These are phyloP conservation scores for Glycyrrhiza uralensis DNA, from an alignment of 306 rosid genomes.

Conservation along the genomic window DNA sequence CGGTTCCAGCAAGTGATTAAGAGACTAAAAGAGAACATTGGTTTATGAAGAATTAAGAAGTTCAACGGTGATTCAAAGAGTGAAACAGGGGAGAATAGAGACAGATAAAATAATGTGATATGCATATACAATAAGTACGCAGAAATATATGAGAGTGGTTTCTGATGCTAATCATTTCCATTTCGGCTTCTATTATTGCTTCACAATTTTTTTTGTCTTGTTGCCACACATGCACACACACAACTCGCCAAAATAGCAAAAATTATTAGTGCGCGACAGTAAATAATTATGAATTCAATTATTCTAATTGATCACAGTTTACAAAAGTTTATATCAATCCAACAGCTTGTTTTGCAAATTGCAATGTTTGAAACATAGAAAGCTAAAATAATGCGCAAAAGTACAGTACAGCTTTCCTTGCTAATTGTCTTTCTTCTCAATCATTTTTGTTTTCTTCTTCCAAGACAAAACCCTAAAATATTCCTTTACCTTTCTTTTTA, in stretches of 20 bases:
- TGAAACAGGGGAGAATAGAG: background rate
- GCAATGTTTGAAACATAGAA: background rate
- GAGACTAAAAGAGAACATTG: too few relatives aligned
- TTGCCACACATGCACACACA: conserved; percentile 4
- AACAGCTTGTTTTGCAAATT: background rate
- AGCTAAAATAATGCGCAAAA: background rate
- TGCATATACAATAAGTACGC: background rate
- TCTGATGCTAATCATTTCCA: background rate
- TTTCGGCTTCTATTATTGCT: background rate
- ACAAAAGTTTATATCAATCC: background rate
- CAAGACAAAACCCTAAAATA: background rate
- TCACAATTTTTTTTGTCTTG: background rate
- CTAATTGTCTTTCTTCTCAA: background rate
- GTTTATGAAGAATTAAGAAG: background rate
- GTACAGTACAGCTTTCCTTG: background rate
- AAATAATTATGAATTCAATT: background rate
- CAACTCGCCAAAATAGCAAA: background rate
- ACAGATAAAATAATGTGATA: too few relatives aligned
- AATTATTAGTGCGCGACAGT: background rate
- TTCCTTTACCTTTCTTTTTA: background rate
- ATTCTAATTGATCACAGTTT: background rate
- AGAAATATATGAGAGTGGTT: background rate
- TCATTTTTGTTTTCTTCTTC: background rate
- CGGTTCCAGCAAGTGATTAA: too few relatives aligned
- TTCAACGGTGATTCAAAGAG: background rate